These are phyloP conservation scores for Glycyrrhiza uralensis DNA, from an alignment of 306 rosid genomes.

Conservation along the genomic window DNA sequence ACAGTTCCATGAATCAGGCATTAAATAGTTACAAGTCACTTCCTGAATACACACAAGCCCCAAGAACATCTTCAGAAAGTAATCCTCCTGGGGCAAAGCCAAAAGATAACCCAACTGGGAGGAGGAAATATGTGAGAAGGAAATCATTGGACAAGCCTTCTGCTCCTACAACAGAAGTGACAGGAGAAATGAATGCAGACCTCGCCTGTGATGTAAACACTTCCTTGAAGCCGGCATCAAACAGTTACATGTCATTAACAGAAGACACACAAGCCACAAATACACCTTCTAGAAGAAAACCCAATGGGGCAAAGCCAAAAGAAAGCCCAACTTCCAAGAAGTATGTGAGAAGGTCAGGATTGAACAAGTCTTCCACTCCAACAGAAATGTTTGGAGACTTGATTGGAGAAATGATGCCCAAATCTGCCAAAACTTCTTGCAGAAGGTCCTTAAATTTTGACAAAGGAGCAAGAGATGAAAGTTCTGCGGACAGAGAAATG, in stretches of 20 bases:
- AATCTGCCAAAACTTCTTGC: slow-evolving; percentile 43
- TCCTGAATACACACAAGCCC: slow-evolving; percentile 22
- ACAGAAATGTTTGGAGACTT: slow-evolving; percentile 25
- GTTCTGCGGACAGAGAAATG: slow-evolving; percentile 12
- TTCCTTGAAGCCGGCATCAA: slow-evolving; percentile 23
- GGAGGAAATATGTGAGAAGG: slow-evolving; percentile 21
- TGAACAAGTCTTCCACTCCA: slow-evolving; percentile 29
- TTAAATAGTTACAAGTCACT: slow-evolving; percentile 21
- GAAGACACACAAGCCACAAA: slow-evolving; percentile 25
- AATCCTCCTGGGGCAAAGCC: not conserved
- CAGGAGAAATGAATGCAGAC: slow-evolving; percentile 13
- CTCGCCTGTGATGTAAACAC: slow-evolving; percentile 12
- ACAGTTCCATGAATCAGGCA: slow-evolving; percentile 17
- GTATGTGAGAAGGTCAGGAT: not conserved
- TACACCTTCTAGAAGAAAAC: slow-evolving; percentile 7
- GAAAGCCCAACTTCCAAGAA: not conserved
- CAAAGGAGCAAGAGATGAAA: slow-evolving; percentile 24
- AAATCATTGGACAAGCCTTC: slow-evolving; percentile 12
- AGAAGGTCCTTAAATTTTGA: slow-evolving; percentile 24
- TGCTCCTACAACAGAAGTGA: slow-evolving; percentile 32
- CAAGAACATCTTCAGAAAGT: slow-evolving; percentile 16
- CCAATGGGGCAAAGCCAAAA: not conserved
- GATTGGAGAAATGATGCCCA: not conserved
- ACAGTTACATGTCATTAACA: slow-evolving; percentile 12
- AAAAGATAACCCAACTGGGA: slow-evolving; percentile 3